A percentile compares a stretch with the other conserved stretches of the same genome.
Evolutionary conservation across 352 stramenopile species (phyloP).

Genomic region (Globisporangium rhizosaccharum): DNA sequence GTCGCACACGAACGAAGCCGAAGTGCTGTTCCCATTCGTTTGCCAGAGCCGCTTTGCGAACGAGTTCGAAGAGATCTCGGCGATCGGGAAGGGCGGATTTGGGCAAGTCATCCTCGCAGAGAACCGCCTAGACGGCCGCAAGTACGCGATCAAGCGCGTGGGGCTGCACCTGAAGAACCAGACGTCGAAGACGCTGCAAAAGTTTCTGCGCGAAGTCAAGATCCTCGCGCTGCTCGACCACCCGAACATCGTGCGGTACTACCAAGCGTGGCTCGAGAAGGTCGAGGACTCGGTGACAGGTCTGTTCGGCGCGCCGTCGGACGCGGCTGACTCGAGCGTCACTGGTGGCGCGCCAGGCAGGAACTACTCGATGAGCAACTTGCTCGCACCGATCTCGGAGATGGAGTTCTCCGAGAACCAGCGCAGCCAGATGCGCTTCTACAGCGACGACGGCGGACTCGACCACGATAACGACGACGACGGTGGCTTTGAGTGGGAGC

Average conservation of each 20-base stretch:
- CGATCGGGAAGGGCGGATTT: constrained; percentile 91
- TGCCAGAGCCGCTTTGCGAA: constrained; percentile 82
- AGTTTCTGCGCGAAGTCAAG: constrained; percentile 91
- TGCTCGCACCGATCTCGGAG: constrained; percentile 63
- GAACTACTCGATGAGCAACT: constrained; percentile 72
- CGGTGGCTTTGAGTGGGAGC: constrained; percentile 75
- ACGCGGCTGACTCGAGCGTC: constrained; percentile 26
- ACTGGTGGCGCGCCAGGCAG: constrained; percentile 24
- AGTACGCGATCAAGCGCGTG: constrained; percentile 92
- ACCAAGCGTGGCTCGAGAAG: constrained; percentile 89
- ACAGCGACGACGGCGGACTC: constrained; percentile 37
- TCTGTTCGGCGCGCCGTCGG: constrained; percentile 17
- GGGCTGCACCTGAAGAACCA: constrained; percentile 81
- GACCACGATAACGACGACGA: constrained; percentile 56
- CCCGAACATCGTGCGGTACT: constrained; percentile 92
- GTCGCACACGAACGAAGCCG: constrained; percentile 37
- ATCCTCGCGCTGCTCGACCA: constrained; percentile 91
- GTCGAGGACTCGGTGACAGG: constrained; percentile 44
- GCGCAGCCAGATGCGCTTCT: constrained; percentile 31
- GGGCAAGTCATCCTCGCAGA: constrained; percentile 92
- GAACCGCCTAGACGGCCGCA: constrained; percentile 91
- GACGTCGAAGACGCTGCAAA: constrained; percentile 89
- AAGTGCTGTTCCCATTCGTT: constrained; percentile 81
- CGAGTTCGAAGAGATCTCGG: constrained; percentile 78
- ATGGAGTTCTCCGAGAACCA: constrained; percentile 61